Conservation (phyloP, 768 basidiomycete genomes). For the Crassisporium funariophilum region DNA sequence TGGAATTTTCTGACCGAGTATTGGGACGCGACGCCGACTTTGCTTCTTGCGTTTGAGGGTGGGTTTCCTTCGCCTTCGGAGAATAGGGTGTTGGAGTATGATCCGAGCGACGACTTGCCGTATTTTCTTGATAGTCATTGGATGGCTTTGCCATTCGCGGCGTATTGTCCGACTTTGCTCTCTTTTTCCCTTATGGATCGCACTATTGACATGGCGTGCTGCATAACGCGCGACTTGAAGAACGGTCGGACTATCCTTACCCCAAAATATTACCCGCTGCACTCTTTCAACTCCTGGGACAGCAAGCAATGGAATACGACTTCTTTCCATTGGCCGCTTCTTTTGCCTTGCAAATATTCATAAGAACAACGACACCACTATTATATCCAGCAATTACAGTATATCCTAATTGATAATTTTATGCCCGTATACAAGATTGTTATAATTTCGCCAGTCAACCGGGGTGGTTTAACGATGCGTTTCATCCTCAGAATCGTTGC, state of each 20-base stretch:
- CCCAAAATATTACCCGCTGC: conserved; percentile 20
- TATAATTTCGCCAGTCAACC: neutral
- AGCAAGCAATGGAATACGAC: conserved; percentile 21
- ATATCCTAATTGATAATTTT: neutral
- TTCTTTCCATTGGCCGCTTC: conserved; percentile 14
- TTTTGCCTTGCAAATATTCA: conserved; percentile 4
- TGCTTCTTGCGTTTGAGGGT: conserved; percentile 22
- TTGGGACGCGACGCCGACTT: conserved; percentile 24
- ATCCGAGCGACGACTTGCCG: conserved; percentile 16
- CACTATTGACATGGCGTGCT: conserved; percentile 24
- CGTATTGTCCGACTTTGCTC: conserved; percentile 21
- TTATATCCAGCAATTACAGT: neutral
- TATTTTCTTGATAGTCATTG: conserved; percentile 27
- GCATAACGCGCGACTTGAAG: conserved; percentile 8
- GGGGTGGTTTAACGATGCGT: neutral
- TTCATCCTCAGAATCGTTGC: conserved; percentile 3
- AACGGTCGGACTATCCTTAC: conserved; percentile 10
- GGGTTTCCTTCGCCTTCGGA: conserved; percentile 11
- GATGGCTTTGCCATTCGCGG: conserved; percentile 25
- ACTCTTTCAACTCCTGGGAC: conserved; percentile 16
- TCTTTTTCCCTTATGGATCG: conserved; percentile 26
- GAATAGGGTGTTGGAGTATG: neutral
- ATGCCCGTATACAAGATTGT: neutral
- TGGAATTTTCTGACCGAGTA: conserved; percentile 30
- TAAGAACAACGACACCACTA: neutral